Evolutionary conservation across 352 stramenopile genomes (phyloP).

Genomic region (Phytopythium cucurbitacearum): DNA sequence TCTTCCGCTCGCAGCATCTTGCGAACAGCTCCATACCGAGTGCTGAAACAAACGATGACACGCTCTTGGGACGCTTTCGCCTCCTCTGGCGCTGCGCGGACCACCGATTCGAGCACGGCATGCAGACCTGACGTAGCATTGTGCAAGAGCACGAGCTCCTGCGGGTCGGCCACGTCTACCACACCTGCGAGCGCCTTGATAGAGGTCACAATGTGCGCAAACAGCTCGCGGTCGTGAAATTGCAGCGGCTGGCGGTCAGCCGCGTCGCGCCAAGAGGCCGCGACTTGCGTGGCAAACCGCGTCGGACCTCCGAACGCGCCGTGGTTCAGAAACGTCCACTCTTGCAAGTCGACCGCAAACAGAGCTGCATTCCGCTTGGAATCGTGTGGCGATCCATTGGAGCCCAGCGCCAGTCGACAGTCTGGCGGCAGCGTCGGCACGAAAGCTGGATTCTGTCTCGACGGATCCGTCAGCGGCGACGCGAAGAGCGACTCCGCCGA

Average conservation of each 20-base stretch:
- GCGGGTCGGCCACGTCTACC: slow-evolving; percentile 35
- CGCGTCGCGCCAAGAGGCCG: slow-evolving; percentile 67
- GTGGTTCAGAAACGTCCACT: slow-evolving; percentile 94
- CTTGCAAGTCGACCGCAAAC: slow-evolving; percentile 49
- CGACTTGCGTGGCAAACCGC: slow-evolving; percentile 56
- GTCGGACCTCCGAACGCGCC: slow-evolving; percentile 89
- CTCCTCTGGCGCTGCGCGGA: slow-evolving; percentile 4
- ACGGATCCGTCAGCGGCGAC: slow-evolving; percentile 3
- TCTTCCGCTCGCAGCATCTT: slow-evolving; percentile 83
- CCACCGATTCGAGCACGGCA: slow-evolving; percentile 61
- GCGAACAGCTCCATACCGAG: slow-evolving; percentile 89
- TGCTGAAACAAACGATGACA: slow-evolving; percentile 72
- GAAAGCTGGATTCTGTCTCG: slow-evolving; percentile 15
- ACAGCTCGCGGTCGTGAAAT: slow-evolving; percentile 92
- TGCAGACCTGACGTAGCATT: slow-evolving; percentile 92
- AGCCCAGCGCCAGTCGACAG: slow-evolving; percentile 10
- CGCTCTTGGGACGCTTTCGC: slow-evolving; percentile 11
- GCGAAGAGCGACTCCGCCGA: slow-evolving; percentile 55
- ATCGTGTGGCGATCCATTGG: background rate
- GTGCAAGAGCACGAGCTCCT: slow-evolving; percentile 72
- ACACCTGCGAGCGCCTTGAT: slow-evolving; percentile 77
- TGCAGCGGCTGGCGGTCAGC: slow-evolving; percentile 88
- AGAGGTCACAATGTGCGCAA: slow-evolving; percentile 82
- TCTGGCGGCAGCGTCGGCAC: slow-evolving; percentile 2
- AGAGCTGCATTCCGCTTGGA: slow-evolving; percentile 20